These are phyloP conservation scores for Verticillium zaregamsianum DNA, from an alignment of 2,329 filamentous ascomycete species.

Conservation along the genomic window DNA sequence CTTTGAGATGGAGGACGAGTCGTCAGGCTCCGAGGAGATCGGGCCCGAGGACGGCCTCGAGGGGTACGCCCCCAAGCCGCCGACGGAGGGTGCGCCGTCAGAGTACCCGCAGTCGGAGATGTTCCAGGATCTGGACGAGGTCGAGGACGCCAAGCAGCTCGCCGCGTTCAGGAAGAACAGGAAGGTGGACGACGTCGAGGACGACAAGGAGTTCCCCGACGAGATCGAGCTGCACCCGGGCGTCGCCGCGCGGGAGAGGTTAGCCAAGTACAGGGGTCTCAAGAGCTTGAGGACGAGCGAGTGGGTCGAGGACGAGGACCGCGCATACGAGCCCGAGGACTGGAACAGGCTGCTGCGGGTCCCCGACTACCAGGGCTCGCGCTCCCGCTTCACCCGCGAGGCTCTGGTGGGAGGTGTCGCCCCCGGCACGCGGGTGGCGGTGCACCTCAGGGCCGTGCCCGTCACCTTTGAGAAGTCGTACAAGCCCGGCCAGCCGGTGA, in stretches of 20 bases:
- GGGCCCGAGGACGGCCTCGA: conserved; percentile 82
- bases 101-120: conserved; percentile 93
- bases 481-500: conserved; percentile 56
- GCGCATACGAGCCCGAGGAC: conserved; percentile 80
- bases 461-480: conserved; percentile 39
- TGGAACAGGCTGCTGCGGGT: conserved; percentile 85
- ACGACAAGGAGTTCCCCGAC: conserved; percentile 94
- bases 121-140: conserved; percentile 82
- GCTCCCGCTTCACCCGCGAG: conserved; percentile 72
- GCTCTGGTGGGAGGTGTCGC: conserved; percentile 83
- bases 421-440: conserved; percentile 75
- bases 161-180: conserved; percentile 69
- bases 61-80: conserved; percentile 59
- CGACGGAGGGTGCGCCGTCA: conserved; percentile 75
- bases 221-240: conserved; percentile 93
- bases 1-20: conserved; percentile 53
- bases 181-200: conserved; percentile 75
- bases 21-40: conserved; percentile 48
- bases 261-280: conserved; percentile 82
- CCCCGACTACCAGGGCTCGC: conserved; percentile 83
- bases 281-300: conserved; percentile 85
- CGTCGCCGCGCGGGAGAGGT: conserved; percentile 77
- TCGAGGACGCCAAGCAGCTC: conserved; percentile 71
- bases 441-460: conserved; percentile 62
- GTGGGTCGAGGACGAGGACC: conserved; percentile 88